Conservation (phyloP, 2,329 filamentous ascomycete genomes). For the Fragosphaeria purpurea region DNA sequence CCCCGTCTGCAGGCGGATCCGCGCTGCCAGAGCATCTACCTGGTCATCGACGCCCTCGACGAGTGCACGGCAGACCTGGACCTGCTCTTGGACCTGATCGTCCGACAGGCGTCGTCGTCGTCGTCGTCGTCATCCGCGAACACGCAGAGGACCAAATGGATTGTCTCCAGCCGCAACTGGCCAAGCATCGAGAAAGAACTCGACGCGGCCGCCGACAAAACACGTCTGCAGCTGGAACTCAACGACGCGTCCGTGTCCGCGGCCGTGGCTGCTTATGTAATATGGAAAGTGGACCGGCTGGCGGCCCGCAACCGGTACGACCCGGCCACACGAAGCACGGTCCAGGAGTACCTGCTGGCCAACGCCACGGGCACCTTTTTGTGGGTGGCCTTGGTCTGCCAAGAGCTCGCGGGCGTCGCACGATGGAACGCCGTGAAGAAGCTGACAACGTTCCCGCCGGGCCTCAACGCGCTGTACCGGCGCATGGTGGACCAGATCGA, state of each 20-base stretch:
- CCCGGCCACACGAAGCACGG: slow-evolving; percentile 6
- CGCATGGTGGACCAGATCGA: slow-evolving; percentile 27
- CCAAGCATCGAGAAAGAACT: slow-evolving; percentile 25
- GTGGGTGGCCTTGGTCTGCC: slow-evolving; percentile 31
- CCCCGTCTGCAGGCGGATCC: slow-evolving; percentile 1
- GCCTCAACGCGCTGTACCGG: slow-evolving; percentile 26
- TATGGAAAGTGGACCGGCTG: slow-evolving; percentile 22
- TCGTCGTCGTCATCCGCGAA: too few relatives aligned
- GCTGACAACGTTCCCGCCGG: slow-evolving; percentile 21
- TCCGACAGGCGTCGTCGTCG: slow-evolving; percentile 2
- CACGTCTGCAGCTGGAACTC: slow-evolving; percentile 26
- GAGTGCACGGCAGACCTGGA: slow-evolving; percentile 25
- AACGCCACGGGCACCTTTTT: slow-evolving; percentile 33
- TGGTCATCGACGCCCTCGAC: slow-evolving; percentile 39
- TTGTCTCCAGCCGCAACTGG: slow-evolving; percentile 34
- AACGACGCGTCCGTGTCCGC: slow-evolving; percentile 17
- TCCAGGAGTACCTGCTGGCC: slow-evolving; percentile 15
- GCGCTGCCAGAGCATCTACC: slow-evolving; percentile 18
- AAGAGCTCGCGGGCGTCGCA: slow-evolving; percentile 13
- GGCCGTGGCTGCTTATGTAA: slow-evolving; percentile 29
- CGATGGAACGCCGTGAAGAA: slow-evolving; percentile 12
- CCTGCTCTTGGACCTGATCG: slow-evolving; percentile 27
- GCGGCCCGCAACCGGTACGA: slow-evolving; percentile 18
- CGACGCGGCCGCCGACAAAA: slow-evolving; percentile 10
- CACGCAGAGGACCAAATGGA: slow-evolving; percentile 25